Base-by-base conservation (phyloP, 2,329 filamentous ascomycete species). In the Laburnicola sp. region DNA sequence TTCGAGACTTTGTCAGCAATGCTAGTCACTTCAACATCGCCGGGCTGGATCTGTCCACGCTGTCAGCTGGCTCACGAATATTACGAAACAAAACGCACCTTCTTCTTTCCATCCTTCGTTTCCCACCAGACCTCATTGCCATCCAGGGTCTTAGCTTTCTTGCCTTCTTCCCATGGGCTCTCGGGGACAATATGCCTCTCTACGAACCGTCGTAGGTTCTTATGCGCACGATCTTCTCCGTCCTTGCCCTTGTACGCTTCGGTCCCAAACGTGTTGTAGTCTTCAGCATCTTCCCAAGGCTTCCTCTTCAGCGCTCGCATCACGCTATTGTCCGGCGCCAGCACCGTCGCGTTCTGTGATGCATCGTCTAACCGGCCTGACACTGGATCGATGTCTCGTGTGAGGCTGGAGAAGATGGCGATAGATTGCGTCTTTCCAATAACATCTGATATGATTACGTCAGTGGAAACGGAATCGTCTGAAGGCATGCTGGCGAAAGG, bases 51-150 rank as follows among this genome's bases (percentile, higher is more conserved):
- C 84, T 88, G 40, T 28, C 3, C 10, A 51, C 40, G 16, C 37
- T 54, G 56, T 62, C 43, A 60, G 54, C 45, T 32, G 26, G 26
- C 4, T 41, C 35, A 25, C 43, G 11, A 45, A 42, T 21, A 27
- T 11, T 8, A 41, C 30, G 30, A 36, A 50, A 11, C 6, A 26
- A 30, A 46, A 77, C 84, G 72, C 69, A 92, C 84, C 69, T 84
- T 76, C 66, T 82, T 87, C 58, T 81, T 84, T 0, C 86, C 87
- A 48, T 86, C 83, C 44, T 77, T 86, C 48, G 76, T 82, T 66
- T 91, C 88, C 90, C 91, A 97, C 87, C 88, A 96, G 41, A 97
- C 69, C 61, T 88, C 84, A 48, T 80, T 80, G 0, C 87, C 88
- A 6, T 86, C 77, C 42, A 91, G 61, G 0, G 88, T 88, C 75